Base-by-base conservation (phyloP, 108 stramenopile genomes). In the Cyclotella atomus region DNA sequence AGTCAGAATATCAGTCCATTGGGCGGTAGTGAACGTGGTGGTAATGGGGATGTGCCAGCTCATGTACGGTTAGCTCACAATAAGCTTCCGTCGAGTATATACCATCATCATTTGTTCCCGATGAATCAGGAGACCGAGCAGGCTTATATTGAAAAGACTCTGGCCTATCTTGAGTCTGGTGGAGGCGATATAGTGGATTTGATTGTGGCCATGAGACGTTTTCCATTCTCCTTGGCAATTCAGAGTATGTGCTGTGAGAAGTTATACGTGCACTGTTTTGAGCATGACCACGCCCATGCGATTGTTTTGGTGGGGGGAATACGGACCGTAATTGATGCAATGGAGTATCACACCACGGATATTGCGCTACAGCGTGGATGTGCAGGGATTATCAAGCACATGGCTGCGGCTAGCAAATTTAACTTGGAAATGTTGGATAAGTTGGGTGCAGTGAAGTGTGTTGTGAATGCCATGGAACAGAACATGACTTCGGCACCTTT, bases 321-420 rank as follows among this genome's bases (percentile, higher is more conserved):
- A 71, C 64, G 77, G 44, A 78, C 77, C 28, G 64, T 71, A 27
- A 71, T 78, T 33, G 77, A 78, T 60, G 77, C 77, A 34, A 78
- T 78, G 77, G 77, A 78, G 61, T 57, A 78, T 25, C 77, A 78
- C 44, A 19, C 77, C 49, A 34, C 52, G 36, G 77, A 78, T 59
- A 65, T 65, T 21, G 34, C 46, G 41, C 29, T 78, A 19, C 77
- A 66, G 44, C 65, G 50, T 44, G 56, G 46, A 32, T 78, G 77
- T 29, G 62, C 65, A 28, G 70, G 70, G 38, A 45, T 78, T 20
- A 71, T 78, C 20, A 78, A 78, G 65, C 77, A 78, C 55, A 55
- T 78, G 35, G 68, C 77, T 12, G 35, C 28, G 21, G 77, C 77
- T 14, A 71, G 77, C 54, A 55, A 47, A 36, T 78, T 66, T 25